Base-by-base conservation (phyloP, 2,329 filamentous ascomycete genomes). In the Eutypa lata region DNA sequence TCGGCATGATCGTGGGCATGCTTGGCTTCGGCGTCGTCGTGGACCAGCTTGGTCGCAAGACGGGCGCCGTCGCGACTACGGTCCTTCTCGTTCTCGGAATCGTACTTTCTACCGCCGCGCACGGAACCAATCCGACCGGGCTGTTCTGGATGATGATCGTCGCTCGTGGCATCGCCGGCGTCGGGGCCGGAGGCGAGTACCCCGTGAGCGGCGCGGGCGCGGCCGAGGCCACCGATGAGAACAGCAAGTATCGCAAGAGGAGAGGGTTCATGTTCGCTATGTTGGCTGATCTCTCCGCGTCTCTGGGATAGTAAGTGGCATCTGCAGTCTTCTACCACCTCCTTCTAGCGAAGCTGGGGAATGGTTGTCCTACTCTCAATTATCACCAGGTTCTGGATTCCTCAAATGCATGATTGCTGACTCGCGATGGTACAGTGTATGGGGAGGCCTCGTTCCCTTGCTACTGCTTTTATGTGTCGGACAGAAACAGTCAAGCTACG, bases 261-360 rank as follows among this genome's bases (percentile, higher is more conserved):
- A 70, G 79, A 37, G 79, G 81, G 3, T 80, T 82, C 64, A 76
- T 83, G 61, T 81, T 83, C 52, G 78, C 79, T n/a, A 74, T 82
- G 70, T 70, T 81, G 13, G 73, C 75, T 2, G 76, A 82, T 57
- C 64, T 83, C 6, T 76, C 79, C 0, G 69, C 73, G 2, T 75
- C 73, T 1, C 63, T 83, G 10, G 79, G 79, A 0, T 81, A 79
- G 35, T 38, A 38, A 38, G 35, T 38, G 10, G n/a, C n/a, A n/a
- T n/a, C n/a, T n/a, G n/a, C n/a, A n/a, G n/a, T 35, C 31, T 35
- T 8, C 14, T 35, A 7, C 31, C 14, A 35, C 31, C 31, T 14
- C 31, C 31, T 35, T 35, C 14, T n/a, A n/a, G n/a, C n/a, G n/a
- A n/a, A n/a, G n/a, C n/a, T n/a, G n/a, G n/a, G n/a, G n/a, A n/a